Base-by-base conservation (phyloP, 352 stramenopile genomes). In the Phytophthora palmivora region DNA sequence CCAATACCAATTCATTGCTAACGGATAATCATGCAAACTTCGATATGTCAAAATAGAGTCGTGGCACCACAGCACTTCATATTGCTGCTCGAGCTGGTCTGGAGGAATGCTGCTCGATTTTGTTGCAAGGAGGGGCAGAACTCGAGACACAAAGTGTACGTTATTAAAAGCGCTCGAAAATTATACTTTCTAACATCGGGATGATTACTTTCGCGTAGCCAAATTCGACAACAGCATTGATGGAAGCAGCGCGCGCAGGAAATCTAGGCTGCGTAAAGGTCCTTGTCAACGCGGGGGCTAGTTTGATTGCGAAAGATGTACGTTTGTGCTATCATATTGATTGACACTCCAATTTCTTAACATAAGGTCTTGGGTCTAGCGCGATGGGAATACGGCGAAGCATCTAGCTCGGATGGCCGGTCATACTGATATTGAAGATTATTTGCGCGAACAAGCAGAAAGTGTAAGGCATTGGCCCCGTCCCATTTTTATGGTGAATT, bases 151-250 rank as follows among this genome's bases (percentile, higher is more conserved):
- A 79, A 59, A 95, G 87, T 74, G 87, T 95, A 77, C 33, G 84
- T 63, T 14, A 9, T 9, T 12, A 34, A 34, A 9, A 34, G 10
- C 10, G 30, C 5, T 34, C 7, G 30, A 34, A 34, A 6, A 6
- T 32, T 34, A 46, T 24, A 22, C 0, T 15, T 46, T 45, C 10
- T 46, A 49, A 50, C 22, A 34, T 34, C 10, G n/a, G 22, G 7
- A 22, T 46, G n/a, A 1, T 46, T 48, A 19, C 6, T 58, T 68
- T 21, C 24, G 21, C 18, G 1, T 49, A 95, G 84, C 83, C 87
- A 9, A 95, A 94, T 58, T 91, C 82, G 18, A 95, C 87, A 16
- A 95, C 87, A n/a, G 87, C 87, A 14, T 55, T 95, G 30, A 95
- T 95, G 87, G 87, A 95, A 81, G 87, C 87, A 45, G 87, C 87